phyloP scores from a whole-genome alignment of 2,329 filamentous ascomycete species.

The Fusarium sp. region DNA sequence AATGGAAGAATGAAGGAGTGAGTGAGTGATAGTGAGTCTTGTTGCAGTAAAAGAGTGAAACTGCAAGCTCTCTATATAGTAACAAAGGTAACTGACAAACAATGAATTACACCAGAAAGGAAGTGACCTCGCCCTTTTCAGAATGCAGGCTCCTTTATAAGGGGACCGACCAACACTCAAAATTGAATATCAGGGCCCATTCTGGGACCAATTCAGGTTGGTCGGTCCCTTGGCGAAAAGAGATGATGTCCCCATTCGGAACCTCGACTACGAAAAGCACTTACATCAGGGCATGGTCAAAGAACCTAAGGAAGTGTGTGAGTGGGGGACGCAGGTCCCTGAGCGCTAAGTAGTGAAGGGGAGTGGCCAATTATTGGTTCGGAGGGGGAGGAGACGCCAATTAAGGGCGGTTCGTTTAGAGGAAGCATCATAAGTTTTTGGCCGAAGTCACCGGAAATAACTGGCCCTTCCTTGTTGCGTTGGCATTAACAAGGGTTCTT shows the following conservation, averaged over 20 bases:
- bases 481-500: not conserved
- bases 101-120: not conserved
- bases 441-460: not conserved
- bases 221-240: slow-evolving; percentile 15
- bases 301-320: not conserved
- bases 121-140: not conserved
- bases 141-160: slow-evolving; percentile 29
- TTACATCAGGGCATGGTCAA: slow-evolving; percentile 3
- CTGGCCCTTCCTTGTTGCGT: not conserved
- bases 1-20: not conserved
- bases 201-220: not conserved
- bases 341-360: slow-evolving; percentile 7
- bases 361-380: slow-evolving; percentile 25
- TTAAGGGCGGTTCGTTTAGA: slow-evolving; percentile 12
- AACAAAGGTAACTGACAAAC: slow-evolving; percentile 2
- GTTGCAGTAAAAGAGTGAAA: slow-evolving; percentile 22
- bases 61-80: slow-evolving; percentile 30
- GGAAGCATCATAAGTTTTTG: slow-evolving; percentile 3
- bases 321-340: slow-evolving; percentile 23
- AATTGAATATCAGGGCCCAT: slow-evolving; percentile 26
- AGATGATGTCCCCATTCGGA: slow-evolving; percentile 18
- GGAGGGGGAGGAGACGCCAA: slow-evolving; percentile 6
- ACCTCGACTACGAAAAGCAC: slow-evolving; percentile 1
- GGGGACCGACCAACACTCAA: slow-evolving; percentile 24
- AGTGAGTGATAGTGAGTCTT: not conserved